A percentile compares a stretch with the other conserved stretches of the same genome.
Conservation (phyloP, 768 basidiomycete genomes). For the Dioszegia hungarica region DNA sequence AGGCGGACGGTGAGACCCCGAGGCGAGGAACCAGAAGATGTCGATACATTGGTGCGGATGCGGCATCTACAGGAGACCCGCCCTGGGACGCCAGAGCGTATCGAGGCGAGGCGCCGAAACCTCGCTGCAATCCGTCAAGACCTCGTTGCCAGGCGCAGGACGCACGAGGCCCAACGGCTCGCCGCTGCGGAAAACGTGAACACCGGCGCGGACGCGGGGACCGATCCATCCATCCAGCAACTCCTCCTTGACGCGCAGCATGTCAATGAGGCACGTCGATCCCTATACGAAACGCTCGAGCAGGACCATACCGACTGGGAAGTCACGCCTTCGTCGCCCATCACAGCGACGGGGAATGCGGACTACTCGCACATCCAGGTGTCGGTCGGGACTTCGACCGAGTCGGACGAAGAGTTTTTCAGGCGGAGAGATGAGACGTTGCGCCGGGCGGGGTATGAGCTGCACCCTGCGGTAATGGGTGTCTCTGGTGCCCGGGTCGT, state of each 20-base stretch:
- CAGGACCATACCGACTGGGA: neutral
- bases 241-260: neutral
- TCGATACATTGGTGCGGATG: constrained; percentile 1
- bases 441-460: no score
- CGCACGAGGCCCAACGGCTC: neutral
- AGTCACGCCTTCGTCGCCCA: constrained; percentile 2
- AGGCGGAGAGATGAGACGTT: constrained; percentile 1
- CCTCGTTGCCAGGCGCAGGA: neutral
- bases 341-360: neutral
- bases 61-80: neutral
- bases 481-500: no score
- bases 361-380: constrained; percentile 2
- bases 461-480: no score
- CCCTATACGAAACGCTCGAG: neutral
- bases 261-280: neutral
- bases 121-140: neutral
- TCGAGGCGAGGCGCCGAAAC: neutral
- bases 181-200: neutral
- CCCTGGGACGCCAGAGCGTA: neutral
- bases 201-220: no score
- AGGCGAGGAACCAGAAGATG: neutral
- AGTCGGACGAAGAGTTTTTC: neutral
- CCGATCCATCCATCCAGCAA: neutral
- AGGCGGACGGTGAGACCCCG: neutral
- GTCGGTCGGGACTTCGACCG: neutral